Evolutionary conservation across 1,284 basidiomycete species (phyloP).

Genomic region (Clitocybe nebularis): DNA sequence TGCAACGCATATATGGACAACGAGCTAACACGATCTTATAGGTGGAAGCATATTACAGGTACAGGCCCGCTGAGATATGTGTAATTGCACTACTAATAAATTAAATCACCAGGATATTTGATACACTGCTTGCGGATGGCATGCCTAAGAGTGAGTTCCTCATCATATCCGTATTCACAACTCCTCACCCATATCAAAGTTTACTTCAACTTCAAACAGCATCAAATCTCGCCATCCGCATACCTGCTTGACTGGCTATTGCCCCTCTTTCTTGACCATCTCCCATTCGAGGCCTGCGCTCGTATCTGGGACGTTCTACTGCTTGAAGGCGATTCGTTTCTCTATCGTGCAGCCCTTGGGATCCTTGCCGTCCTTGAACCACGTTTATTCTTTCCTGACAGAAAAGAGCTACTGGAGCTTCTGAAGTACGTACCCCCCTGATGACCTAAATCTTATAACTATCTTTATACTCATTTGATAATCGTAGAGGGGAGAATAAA

Average conservation of each 20-base stretch:
- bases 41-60: constrained; percentile 77
- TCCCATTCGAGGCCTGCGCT: constrained; percentile 85
- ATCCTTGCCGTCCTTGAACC: constrained; percentile 86
- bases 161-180: background rate
- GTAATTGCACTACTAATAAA: constrained; percentile 15
- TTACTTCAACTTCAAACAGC: constrained; percentile 94
- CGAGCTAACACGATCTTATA: constrained; percentile 27
- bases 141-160: constrained; percentile 85
- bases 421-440: constrained; percentile 55
- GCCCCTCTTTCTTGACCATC: constrained; percentile 81
- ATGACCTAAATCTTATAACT: constrained; percentile 2
- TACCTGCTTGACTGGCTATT: constrained; percentile 82
- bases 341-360: constrained; percentile 80
- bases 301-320: constrained; percentile 88
- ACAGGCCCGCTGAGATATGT: background rate
- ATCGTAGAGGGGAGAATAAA: constrained; percentile 70
- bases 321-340: constrained; percentile 84
- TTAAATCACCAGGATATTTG: constrained; percentile 69
- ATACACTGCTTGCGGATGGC: constrained; percentile 85
- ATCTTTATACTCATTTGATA: constrained; percentile 12
- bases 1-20: no score
- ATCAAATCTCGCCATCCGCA: constrained; percentile 75
- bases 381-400: constrained; percentile 82
- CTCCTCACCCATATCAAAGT: constrained; percentile 41
- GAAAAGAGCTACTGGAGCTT: constrained; percentile 69